Percentiles rank a stretch among this genome's conserved stretches.
Conservation (phyloP, 1,139 yeast genomes). For the Scheffersomyces parashehatae region DNA sequence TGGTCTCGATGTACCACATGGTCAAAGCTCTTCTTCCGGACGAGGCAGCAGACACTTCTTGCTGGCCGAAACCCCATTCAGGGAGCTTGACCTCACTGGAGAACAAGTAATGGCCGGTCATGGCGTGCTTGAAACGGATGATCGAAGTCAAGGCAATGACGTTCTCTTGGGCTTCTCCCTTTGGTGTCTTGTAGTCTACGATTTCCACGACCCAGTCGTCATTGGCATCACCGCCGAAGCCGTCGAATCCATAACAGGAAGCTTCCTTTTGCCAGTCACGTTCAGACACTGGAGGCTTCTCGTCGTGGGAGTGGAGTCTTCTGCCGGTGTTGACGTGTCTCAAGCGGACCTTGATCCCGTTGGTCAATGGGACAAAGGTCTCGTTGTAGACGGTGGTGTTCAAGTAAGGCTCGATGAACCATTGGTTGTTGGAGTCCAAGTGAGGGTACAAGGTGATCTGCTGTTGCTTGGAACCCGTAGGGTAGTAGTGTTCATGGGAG, state of each 20-base stretch:
- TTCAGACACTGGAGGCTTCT: slow-evolving; percentile 88
- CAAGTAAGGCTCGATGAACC: slow-evolving; percentile 70
- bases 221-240: slow-evolving; percentile 91
- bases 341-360: slow-evolving; percentile 82
- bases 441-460: slow-evolving; percentile 94
- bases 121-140: slow-evolving; percentile 84
- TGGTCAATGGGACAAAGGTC: slow-evolving; percentile 62
- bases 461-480: slow-evolving; percentile 93
- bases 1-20: slow-evolving; percentile 87
- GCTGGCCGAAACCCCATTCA: slow-evolving; percentile 95
- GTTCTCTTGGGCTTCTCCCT: slow-evolving; percentile 59
- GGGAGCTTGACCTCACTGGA: slow-evolving; percentile 87
- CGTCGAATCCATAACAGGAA: slow-evolving; percentile 87
- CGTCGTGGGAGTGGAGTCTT: slow-evolving; percentile 94
- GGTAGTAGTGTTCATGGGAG: slow-evolving; percentile 83
- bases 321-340: slow-evolving; percentile 67
- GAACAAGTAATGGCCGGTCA: slow-evolving; percentile 87
- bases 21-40: slow-evolving; percentile 76
- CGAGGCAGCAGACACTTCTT: slow-evolving; percentile 90
- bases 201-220: slow-evolving; percentile 94
- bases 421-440: slow-evolving; percentile 81
- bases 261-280: slow-evolving; percentile 97
- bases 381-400: slow-evolving; percentile 52
- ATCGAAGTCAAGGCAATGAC: slow-evolving; percentile 81
- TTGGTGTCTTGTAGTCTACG: slow-evolving; percentile 56